Conservation (phyloP, 2,329 filamentous ascomycete genomes). For the Stromatinia cepivora region DNA sequence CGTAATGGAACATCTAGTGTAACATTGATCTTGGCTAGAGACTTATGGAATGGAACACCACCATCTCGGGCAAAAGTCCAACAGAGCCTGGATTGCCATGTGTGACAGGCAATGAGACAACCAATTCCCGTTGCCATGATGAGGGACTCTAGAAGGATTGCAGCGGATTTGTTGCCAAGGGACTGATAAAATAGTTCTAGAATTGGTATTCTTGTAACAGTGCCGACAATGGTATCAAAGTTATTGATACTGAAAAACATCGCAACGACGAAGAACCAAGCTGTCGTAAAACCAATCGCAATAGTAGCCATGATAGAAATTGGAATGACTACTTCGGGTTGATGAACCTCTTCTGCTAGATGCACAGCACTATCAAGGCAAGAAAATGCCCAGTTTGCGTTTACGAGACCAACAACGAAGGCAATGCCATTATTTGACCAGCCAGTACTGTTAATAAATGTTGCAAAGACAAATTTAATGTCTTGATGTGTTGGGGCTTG, state of each 20-base stretch:
- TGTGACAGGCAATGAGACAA: conserved; percentile 18
- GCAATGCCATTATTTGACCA: conserved; percentile 24
- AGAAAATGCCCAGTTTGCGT: conserved; percentile 23
- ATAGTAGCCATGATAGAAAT: conserved; percentile 21
- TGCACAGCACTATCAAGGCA: conserved; percentile 22
- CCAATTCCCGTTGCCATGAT: conserved; percentile 19
- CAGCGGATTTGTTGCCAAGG: conserved; percentile 3
- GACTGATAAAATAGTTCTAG: conserved; percentile 19
- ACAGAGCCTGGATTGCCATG: conserved; percentile 22
- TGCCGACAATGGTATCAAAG: conserved; percentile 20
- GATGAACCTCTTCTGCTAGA: conserved; percentile 23
- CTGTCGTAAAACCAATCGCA: conserved; percentile 20
- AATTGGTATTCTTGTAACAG: conserved; percentile 11
- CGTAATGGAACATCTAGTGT: conserved; percentile 22
- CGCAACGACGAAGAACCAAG: conserved; percentile 20
- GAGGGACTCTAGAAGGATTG: conserved; percentile 16
- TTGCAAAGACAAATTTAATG: conserved; percentile 23
- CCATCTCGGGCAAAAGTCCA: conserved; percentile 25
- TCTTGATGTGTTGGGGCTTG: conserved; percentile 21
- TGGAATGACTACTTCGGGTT: conserved; percentile 21
- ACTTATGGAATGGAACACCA: conserved; percentile 18
- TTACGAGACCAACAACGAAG: conserved; percentile 24
- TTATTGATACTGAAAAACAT: conserved; percentile 23
- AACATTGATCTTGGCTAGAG: conserved; percentile 13
- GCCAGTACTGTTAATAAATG: conserved; percentile 25